Conservation (phyloP, 179 eudicot genomes). For the Actinidia chinensis region DNA sequence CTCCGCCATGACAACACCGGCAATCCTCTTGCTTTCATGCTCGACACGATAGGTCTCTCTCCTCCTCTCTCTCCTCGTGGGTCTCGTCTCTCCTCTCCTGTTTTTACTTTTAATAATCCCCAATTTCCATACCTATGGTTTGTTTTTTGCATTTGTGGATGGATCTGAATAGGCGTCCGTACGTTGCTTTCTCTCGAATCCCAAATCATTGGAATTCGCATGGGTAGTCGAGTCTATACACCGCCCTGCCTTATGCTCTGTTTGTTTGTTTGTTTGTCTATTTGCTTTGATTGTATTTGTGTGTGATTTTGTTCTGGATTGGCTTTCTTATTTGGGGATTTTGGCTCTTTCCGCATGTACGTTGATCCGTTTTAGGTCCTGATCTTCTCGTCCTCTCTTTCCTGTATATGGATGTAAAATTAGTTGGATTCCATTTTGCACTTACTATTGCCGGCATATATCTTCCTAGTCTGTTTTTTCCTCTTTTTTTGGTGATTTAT, state of each 20-base stretch:
- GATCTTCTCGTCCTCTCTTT: no score
- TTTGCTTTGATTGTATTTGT: background rate
- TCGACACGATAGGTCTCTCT: slow-evolving; percentile 43
- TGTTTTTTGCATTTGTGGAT: background rate
- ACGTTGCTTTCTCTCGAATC: slow-evolving; percentile 3
- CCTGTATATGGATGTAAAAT: background rate
- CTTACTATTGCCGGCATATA: no score
- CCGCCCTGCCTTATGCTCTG: background rate
- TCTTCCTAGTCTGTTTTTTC: no score
- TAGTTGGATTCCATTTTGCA: no score
- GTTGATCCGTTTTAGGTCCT: background rate
- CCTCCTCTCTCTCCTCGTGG: background rate
- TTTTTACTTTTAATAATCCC: background rate
- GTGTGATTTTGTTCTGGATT: background rate
- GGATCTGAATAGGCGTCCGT: background rate
- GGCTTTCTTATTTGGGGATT: background rate
- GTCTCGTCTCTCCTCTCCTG: background rate
- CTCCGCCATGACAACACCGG: slow-evolving; percentile 42
- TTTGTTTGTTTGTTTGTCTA: background rate
- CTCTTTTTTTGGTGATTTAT: background rate
- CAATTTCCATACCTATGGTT: background rate
- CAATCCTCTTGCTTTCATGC: slow-evolving; percentile 47
- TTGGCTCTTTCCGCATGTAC: background rate
- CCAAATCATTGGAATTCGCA: background rate
- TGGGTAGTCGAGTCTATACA: background rate